Conservation (phyloP, 345 rosid genomes). For the Atalantia buxifolia region DNA sequence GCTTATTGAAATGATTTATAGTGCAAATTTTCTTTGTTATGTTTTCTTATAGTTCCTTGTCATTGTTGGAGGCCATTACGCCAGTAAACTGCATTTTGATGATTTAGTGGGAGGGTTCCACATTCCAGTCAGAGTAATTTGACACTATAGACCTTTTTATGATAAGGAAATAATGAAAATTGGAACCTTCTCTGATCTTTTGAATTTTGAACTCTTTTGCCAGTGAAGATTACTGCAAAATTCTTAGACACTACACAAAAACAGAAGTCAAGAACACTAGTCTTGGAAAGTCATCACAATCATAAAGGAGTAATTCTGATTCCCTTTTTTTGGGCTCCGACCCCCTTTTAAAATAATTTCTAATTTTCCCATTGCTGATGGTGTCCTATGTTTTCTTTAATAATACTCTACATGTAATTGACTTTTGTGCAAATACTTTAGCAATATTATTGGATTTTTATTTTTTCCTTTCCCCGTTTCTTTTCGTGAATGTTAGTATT, state of each 20-base stretch:
- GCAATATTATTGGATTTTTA: neutral
- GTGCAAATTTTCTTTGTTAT: neutral
- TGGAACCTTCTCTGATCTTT: neutral
- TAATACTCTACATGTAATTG: neutral
- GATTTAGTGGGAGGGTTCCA: neutral
- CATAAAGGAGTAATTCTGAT: neutral
- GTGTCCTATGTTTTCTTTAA: neutral
- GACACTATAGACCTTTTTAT: neutral
- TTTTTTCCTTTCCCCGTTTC: neutral
- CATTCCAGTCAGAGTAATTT: neutral
- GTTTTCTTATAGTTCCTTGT: neutral
- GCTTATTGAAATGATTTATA: neutral
- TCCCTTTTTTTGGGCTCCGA: neutral
- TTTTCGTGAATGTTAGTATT: constrained; percentile 4
- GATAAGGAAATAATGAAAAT: neutral
- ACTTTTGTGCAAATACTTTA: neutral
- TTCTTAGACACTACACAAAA: neutral
- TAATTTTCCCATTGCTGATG: neutral
- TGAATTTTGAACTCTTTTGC: neutral
- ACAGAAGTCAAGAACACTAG: too few relatives aligned
- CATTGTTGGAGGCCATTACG: neutral
- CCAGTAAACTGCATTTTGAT: neutral
- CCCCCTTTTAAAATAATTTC: neutral
- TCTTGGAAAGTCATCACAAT: neutral
- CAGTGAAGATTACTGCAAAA: neutral